Base-by-base conservation (phyloP, 768 basidiomycete species). In the Tulasnella sp. region DNA sequence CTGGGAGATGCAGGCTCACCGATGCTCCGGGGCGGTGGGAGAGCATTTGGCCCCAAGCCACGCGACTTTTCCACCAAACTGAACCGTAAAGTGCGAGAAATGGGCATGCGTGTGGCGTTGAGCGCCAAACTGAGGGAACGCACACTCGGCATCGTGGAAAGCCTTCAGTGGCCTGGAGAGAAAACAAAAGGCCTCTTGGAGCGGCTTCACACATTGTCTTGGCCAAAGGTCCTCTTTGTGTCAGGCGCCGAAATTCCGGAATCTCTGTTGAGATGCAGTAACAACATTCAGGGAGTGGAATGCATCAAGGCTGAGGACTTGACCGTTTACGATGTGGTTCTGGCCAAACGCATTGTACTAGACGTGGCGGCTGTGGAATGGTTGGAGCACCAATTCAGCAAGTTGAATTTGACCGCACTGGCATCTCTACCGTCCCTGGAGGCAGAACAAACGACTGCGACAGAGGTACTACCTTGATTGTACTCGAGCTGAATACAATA, bases 61-160 rank as follows among this genome's bases (percentile, higher is more conserved):
- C 79, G 91, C 48, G 87, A 96, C 67, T 97, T 93, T 69, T 81
- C 85, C 64, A 91, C 90, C 17, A 84, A 87, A 62, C 77, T 99
- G 35, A 86, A 88, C n/a, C 78, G 88, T 61, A 97, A 97, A 70
- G 86, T 96, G 62, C 77, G 90, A 39, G 75, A 87, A 64, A 86
- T 97, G 81, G 94, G 93, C 8, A 83, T 97, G 80, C 79, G 87
- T 19, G 84, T 92, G 49, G 92, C 89, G 2, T 69, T 98, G 42
- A 90, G 88, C 62, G 76, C 80, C 40, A 90, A 91, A 68, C 73
- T 94, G 66, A 77, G 77, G 63, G 84, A 89, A 60, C 77, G 78
- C 39, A 70, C 77, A 40, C 72, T 99, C 12, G 82, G 86, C 46
- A 75, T 97, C 52, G 84, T 94, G 64, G 75, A 78, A 57, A 76